Evolutionary conservation across 352 stramenopile genomes (phyloP).

Genomic region (Elongisporangium senticosum): DNA sequence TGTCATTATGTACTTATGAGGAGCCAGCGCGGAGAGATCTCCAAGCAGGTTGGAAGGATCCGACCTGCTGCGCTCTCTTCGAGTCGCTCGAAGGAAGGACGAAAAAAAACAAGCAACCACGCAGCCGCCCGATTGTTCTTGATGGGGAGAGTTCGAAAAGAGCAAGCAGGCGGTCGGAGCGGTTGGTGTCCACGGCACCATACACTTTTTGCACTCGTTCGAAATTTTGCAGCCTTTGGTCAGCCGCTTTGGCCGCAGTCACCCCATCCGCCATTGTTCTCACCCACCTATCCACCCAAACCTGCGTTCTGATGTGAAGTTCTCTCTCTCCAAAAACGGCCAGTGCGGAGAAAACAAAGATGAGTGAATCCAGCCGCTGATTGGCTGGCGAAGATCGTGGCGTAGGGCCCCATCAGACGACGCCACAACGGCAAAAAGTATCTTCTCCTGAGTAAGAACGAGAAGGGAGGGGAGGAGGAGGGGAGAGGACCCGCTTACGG

Average conservation of each 20-base stretch:
- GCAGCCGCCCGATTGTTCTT: not conserved
- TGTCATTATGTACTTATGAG: not conserved
- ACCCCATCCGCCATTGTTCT: not conserved
- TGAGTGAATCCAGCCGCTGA: slow-evolving; percentile 11
- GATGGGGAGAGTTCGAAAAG: not conserved
- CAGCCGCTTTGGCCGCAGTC: not conserved
- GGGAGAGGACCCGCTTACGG: not conserved
- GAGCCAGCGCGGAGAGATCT: not conserved
- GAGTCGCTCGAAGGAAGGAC: not conserved
- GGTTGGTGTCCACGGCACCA: not conserved
- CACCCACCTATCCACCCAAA: not conserved
- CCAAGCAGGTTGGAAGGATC: not conserved
- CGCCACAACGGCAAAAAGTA: slow-evolving; percentile 16
- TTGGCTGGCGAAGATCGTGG: slow-evolving; percentile 10
- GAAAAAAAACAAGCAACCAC: not conserved
- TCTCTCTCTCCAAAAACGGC: slow-evolving; percentile 1
- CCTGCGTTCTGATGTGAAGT: not conserved
- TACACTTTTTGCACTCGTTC: not conserved
- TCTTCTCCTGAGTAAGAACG: slow-evolving; percentile 11
- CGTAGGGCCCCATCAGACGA: slow-evolving; percentile 3
- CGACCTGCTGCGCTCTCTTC: not conserved
- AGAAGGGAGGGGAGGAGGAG: not conserved
- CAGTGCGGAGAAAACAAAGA: slow-evolving; percentile 17
- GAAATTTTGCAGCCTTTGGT: not conserved
- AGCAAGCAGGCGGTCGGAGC: not conserved